Evolutionary conservation across 768 basidiomycete species (phyloP).

Genomic region (Tubosaeta sp.): DNA sequence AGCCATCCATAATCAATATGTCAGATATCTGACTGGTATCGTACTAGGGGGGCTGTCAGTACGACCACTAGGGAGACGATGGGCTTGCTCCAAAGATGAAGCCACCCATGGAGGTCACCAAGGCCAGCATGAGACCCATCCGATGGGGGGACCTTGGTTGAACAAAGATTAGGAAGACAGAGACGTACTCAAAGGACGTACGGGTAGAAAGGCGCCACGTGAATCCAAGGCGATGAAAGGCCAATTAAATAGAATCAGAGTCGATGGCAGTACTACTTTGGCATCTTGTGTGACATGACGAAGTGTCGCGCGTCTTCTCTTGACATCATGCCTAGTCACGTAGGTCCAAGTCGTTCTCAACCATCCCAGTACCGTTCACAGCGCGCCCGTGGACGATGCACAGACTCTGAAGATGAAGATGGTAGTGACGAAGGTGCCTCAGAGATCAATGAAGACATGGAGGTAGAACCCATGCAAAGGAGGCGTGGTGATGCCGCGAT

Average conservation of each 20-base stretch:
- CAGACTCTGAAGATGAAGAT: constrained; percentile 30
- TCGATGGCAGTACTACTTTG: too few species aligned
- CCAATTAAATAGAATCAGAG: too few species aligned
- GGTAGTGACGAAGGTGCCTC: constrained; percentile 31
- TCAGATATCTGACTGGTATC: constrained; percentile 78
- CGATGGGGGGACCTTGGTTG: constrained; percentile 59
- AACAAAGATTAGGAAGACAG: neutral
- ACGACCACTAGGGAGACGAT: neutral
- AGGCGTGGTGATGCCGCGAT: too few species aligned
- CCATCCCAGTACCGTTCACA: constrained; percentile 24
- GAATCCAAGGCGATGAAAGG: too few species aligned
- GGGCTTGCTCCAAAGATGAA: constrained; percentile 50
- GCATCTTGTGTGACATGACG: neutral
- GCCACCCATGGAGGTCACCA: constrained; percentile 69
- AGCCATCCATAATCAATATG: constrained; percentile 70
- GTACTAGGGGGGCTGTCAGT: constrained; percentile 35
- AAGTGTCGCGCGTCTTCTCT: constrained; percentile 2
- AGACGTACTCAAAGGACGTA: constrained; percentile 5
- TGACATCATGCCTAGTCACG: constrained; percentile 29
- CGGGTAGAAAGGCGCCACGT: constrained; percentile 17
- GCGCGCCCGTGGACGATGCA: constrained; percentile 24
- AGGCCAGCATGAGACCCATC: constrained; percentile 60
- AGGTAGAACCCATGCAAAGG: constrained; percentile 14
- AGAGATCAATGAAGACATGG: constrained; percentile 25
- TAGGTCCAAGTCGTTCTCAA: constrained; percentile 30